Base-by-base conservation (phyloP, 1,284 basidiomycete genomes). In the Ceraceosorus guamensis region DNA sequence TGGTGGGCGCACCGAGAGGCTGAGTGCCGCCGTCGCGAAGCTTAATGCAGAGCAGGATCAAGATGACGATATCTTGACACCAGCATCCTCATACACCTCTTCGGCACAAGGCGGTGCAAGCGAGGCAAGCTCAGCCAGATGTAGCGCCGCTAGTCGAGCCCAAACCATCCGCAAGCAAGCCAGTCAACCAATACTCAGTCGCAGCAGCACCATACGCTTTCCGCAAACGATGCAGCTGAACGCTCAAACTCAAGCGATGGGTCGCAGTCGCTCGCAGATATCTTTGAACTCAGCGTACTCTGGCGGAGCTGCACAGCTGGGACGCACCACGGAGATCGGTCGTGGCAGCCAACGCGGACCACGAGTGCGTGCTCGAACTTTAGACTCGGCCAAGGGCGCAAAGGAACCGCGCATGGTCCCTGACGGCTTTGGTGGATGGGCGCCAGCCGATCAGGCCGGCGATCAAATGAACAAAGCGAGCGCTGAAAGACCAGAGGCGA, bases 351-450 rank as follows among this genome's bases (percentile, higher is more conserved):
- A 50, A 7, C 35, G 32, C 31, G n/a, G 33, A 34, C 35, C n/a
- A 13, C 55, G 34, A 8, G 39, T 33, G 7, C 33, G 41, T 45
- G 16, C 24, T 18, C 37, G 48, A 16, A 41, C 14, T 5, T 46
- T 31, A n/a, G 35, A 45, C 16, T n/a, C 5, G 8, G 14, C 33
- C 55, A 18, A 46, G 13, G 8, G 14, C 16, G n/a, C 8, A 16
- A 35, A 35, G 33, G 10, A 6, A 49, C 53, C 34, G 18, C 53
- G 66, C 41, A 55, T 67, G 54, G 43, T 68, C 4, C 62, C 68
- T 0, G 68, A 70, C 37, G 68, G 68, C 18, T 70, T 70, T 30
- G 68, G 68, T 13, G 66, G 66, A n/a, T 63, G 65, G 35, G 53
- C 6, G 37, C 58, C 39, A 46, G 53, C 52, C 48, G 30, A 24